phyloP scores from a whole-genome alignment of 2,329 filamentous ascomycete genomes.

The Aspergillus ruber region DNA sequence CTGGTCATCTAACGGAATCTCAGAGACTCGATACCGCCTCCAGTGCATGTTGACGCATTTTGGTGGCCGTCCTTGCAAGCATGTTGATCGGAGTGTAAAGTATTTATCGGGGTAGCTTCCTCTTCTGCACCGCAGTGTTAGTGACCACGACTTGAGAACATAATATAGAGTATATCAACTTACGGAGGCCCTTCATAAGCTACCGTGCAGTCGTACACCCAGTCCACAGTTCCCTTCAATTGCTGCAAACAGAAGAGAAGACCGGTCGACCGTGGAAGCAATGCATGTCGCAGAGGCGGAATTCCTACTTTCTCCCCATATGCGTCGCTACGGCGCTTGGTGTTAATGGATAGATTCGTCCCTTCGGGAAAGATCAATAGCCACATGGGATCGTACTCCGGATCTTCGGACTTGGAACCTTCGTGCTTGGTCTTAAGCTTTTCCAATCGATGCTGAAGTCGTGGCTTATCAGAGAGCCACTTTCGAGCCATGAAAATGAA shows the following conservation, averaged over 20 bases:
- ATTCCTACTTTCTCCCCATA: slow-evolving; percentile 54
- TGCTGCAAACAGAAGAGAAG: slow-evolving; percentile 57
- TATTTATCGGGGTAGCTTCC: slow-evolving; percentile 83
- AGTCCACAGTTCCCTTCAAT: slow-evolving; percentile 53
- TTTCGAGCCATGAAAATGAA: slow-evolving; percentile 61
- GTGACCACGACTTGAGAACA: neutral
- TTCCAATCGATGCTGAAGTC: slow-evolving; percentile 51
- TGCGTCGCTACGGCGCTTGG: slow-evolving; percentile 49
- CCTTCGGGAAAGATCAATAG: slow-evolving; percentile 61
- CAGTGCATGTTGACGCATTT: slow-evolving; percentile 97
- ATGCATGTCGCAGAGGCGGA: slow-evolving; percentile 52
- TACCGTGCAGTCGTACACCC: slow-evolving; percentile 73
- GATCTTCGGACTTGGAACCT: slow-evolving; percentile 42
- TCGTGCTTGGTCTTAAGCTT: slow-evolving; percentile 47
- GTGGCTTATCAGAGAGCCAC: slow-evolving; percentile 56
- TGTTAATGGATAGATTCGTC: slow-evolving; percentile 54
- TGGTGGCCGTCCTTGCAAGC: slow-evolving; percentile 79
- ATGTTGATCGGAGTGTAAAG: slow-evolving; percentile 80
- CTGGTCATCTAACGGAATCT: slow-evolving; percentile 71
- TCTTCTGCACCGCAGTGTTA: slow-evolving; percentile 44
- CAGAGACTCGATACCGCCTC: slow-evolving; percentile 72
- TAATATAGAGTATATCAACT: slow-evolving; percentile 36
- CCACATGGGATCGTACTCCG: slow-evolving; percentile 58
- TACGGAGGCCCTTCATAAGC: slow-evolving; percentile 91
- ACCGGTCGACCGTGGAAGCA: slow-evolving; percentile 57